phyloP scores from a whole-genome alignment of 139 green algal species.

The Micromonas pusilla region DNA sequence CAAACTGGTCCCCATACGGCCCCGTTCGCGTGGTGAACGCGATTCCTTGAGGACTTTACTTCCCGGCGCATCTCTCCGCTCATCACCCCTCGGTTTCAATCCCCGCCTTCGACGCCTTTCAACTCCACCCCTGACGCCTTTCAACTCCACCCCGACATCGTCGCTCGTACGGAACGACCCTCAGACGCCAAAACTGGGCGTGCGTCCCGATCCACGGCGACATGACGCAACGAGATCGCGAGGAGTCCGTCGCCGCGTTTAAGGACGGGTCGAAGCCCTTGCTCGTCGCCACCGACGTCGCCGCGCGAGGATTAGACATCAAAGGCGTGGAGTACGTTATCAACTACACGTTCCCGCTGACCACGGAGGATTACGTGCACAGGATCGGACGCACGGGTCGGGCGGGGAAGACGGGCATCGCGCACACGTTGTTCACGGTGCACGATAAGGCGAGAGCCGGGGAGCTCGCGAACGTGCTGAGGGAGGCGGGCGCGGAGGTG shows the following conservation, averaged over 20 bases:
- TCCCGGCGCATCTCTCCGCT: too few relatives aligned
- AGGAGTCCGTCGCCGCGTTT: constrained; percentile 50
- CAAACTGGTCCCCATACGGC: too few relatives aligned
- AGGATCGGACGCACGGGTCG: constrained; percentile 89
- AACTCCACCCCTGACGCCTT: too few relatives aligned
- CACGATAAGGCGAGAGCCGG: constrained; percentile 59
- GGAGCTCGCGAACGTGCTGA: constrained; percentile 93
- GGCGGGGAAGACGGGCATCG: constrained; percentile 77
- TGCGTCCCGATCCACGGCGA: constrained; percentile 74
- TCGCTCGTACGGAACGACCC: constrained; percentile 31
- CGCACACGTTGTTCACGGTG: constrained; percentile 80
- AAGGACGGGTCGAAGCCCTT: constrained; percentile 72
- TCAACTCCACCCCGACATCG: too few relatives aligned
- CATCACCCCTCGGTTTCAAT: too few relatives aligned
- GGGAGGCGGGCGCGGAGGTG: constrained; percentile 77
- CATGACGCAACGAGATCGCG: constrained; percentile 74
- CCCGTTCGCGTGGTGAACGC: too few relatives aligned
- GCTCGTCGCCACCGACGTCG: constrained; percentile 87
- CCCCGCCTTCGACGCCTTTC: too few relatives aligned
- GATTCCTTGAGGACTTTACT: too few relatives aligned
- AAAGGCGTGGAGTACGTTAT: constrained; percentile 75
- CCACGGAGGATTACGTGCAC: constrained; percentile 96
- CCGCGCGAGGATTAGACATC: constrained; percentile 34
- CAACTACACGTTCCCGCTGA: constrained; percentile 96
- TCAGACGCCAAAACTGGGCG: constrained; percentile 24